A percentile compares a stretch with the other conserved stretches of the same genome.
phyloP scores from a whole-genome alignment of 1,284 basidiomycete species.

The Erythrobasidium hasegawianum region DNA sequence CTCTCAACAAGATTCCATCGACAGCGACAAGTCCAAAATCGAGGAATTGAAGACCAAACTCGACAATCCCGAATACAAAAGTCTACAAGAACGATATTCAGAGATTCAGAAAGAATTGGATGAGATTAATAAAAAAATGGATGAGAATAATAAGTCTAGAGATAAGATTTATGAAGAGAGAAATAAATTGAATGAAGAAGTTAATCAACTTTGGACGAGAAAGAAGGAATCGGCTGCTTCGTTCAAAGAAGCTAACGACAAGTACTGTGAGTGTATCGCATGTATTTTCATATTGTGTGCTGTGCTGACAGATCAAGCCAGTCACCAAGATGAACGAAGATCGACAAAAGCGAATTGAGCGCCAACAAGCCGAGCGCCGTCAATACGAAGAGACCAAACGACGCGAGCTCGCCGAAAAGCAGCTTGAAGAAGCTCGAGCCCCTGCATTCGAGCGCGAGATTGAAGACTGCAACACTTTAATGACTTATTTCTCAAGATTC shows the following conservation, averaged over 20 bases:
- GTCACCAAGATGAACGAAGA: conserved; percentile 54
- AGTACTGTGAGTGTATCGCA: conserved; percentile 44
- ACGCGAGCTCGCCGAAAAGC: conserved; percentile 69
- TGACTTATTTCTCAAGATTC: conserved; percentile 81
- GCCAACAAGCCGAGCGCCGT: conserved; percentile 70
- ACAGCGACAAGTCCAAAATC: conserved; percentile 66
- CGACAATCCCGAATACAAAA: conserved; percentile 86
- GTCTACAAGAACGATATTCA: conserved; percentile 75
- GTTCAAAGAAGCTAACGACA: conserved; percentile 77
- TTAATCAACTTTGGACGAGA: conserved; percentile 66
- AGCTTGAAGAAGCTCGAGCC: conserved; percentile 84
- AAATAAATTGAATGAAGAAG: conserved; percentile 60
- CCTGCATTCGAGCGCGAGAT: conserved; percentile 92
- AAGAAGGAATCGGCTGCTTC: conserved; percentile 70
- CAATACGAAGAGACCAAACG: conserved; percentile 79
- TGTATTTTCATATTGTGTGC: conserved; percentile 23
- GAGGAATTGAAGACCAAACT: conserved; percentile 81
- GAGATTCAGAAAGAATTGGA: conserved; percentile 82
- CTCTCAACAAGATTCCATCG: conserved; percentile 71
- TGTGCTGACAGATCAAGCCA: conserved; percentile 62
- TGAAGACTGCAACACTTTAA: conserved; percentile 92
- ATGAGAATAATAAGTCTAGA: conserved; percentile 77
- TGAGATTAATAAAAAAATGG: conserved; percentile 75
- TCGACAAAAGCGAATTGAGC: conserved; percentile 75
- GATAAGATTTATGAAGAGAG: conserved; percentile 85